Percentiles rank a stretch among this genome's conserved stretches.
These are phyloP conservation scores for Cornus controversa DNA, from an alignment of 148 eudicot genomes.

Conservation along the genomic window DNA sequence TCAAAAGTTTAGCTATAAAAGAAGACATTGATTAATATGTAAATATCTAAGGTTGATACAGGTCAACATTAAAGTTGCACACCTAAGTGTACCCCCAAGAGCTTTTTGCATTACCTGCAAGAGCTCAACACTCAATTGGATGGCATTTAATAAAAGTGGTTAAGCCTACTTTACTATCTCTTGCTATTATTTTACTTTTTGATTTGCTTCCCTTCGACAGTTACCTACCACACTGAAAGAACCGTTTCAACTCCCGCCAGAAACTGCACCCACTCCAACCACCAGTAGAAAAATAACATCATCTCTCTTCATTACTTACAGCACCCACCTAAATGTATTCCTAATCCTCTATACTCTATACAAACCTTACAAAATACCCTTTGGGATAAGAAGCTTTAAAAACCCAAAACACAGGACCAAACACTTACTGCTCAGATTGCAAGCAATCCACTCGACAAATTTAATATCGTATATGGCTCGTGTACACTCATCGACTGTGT, in stretches of 20 bases:
- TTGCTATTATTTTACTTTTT: too few species aligned
- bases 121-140: neutral
- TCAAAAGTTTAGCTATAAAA: too few species aligned
- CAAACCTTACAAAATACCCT: neutral
- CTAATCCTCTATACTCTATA: constrained; percentile 17
- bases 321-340: neutral
- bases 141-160: constrained; percentile 22
- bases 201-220: neutral
- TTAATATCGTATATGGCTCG: constrained; percentile 17
- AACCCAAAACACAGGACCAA: neutral
- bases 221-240: constrained; percentile 30
- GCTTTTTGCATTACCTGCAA: neutral
- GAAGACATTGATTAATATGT: too few species aligned
- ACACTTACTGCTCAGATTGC: too few species aligned
- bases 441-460: neutral
- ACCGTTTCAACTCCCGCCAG: constrained; percentile 29
- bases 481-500: constrained; percentile 21
- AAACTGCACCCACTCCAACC: constrained; percentile 20
- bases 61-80: neutral
- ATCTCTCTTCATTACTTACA: neutral
- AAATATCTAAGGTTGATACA: too few species aligned
- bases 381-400: neutral
- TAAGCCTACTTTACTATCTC: constrained; percentile 16
- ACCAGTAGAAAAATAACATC: constrained; percentile 8
- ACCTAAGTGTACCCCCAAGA: neutral